These are phyloP conservation scores for Verticillium tricorpus DNA, from an alignment of 2,329 filamentous ascomycete genomes.

Conservation along the genomic window DNA sequence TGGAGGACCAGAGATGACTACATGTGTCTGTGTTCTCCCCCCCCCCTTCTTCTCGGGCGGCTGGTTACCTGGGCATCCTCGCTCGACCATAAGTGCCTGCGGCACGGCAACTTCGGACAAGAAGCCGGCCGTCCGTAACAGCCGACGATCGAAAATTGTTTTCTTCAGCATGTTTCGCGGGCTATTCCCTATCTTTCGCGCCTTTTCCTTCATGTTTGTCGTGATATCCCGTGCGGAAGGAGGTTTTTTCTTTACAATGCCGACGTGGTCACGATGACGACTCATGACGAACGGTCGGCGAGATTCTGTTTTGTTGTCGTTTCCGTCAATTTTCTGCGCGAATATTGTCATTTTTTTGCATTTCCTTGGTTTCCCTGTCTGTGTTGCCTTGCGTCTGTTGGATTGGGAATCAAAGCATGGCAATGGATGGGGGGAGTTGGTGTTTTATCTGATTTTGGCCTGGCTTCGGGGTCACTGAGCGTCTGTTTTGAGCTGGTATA, in stretches of 20 bases:
- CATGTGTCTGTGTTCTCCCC: background rate
- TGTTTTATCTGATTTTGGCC: background rate
- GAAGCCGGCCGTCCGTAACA: background rate
- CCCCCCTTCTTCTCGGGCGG: background rate
- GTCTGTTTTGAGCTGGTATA: background rate
- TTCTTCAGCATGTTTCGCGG: background rate
- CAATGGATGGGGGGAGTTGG: background rate
- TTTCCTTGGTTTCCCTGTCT: background rate
- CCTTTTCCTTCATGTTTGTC: background rate
- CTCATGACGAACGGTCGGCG: background rate
- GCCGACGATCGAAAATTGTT: background rate
- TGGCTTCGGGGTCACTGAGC: background rate
- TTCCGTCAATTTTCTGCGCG: background rate
- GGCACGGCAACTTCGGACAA: background rate
- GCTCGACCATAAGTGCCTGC: background rate
- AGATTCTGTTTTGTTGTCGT: background rate
- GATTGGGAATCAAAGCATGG: background rate
- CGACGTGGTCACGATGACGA: background rate
- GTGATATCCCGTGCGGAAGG: background rate
- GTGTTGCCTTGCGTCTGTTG: background rate
- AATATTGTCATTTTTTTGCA: background rate
- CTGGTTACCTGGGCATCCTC: background rate
- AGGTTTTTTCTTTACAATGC: background rate
- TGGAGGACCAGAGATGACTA: too few species aligned
- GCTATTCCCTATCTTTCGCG: background rate